phyloP scores from a whole-genome alignment of 2,329 filamentous ascomycete genomes.

The Coniochaeta prunicola region DNA sequence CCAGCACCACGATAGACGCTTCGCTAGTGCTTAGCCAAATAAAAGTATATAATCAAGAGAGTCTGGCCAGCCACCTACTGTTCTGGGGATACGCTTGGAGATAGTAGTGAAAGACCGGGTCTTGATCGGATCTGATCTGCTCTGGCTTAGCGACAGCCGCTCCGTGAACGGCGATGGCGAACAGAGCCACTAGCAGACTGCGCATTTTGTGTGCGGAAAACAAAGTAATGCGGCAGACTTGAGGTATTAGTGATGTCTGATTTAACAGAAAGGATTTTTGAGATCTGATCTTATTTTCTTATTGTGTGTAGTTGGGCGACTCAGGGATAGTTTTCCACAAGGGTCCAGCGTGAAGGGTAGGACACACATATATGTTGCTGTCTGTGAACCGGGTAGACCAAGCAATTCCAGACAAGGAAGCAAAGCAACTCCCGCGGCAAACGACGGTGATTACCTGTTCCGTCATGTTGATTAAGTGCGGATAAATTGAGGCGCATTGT shows the following conservation, averaged over 20 bases:
- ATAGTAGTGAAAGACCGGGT: slow-evolving; percentile 46
- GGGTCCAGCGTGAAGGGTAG: background rate
- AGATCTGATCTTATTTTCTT: too few relatives aligned
- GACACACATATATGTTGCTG: background rate
- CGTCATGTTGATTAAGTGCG: background rate
- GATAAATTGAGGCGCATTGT: background rate
- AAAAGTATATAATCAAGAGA: background rate
- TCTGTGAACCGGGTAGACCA: background rate
- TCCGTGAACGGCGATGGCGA: background rate
- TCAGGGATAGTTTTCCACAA: background rate
- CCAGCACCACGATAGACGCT: slow-evolving; percentile 39
- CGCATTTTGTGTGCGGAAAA: background rate
- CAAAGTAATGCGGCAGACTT: background rate
- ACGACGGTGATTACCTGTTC: background rate
- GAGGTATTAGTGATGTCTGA: background rate
- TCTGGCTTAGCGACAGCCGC: slow-evolving; percentile 26
- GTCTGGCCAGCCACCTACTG: slow-evolving; percentile 15
- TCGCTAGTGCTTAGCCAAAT: background rate
- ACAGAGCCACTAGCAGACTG: background rate
- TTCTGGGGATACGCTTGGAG: slow-evolving; percentile 38
- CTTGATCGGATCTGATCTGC: slow-evolving; percentile 40
- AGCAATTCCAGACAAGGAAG: background rate
- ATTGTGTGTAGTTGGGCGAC: background rate
- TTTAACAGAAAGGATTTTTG: too few relatives aligned
- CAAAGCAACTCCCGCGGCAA: background rate